phyloP scores from a whole-genome alignment of 2,329 filamentous ascomycete genomes.

The Aspergillus sp. region DNA sequence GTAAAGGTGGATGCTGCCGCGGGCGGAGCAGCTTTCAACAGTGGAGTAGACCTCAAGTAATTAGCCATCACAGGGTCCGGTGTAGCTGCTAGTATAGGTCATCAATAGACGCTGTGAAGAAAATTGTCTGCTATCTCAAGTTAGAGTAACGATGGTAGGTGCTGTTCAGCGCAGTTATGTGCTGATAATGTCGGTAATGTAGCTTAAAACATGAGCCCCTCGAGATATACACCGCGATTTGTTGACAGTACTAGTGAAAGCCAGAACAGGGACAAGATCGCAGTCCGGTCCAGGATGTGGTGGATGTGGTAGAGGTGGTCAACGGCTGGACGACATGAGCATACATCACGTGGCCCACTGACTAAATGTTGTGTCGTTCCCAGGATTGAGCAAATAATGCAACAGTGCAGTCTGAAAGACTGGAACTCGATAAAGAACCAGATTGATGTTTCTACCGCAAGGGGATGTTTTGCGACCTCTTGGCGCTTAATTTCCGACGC shows the following conservation, averaged over 20 bases:
- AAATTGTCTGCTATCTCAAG: not conserved
- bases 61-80: not conserved
- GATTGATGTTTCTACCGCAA: not conserved
- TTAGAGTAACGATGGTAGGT: not conserved
- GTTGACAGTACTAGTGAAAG: too few relatives aligned
- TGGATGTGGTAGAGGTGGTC: too few relatives aligned
- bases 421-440: not conserved
- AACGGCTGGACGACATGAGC: not conserved
- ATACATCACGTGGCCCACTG: not conserved
- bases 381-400: not conserved
- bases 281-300: too few relatives aligned
- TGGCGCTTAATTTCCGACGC: not conserved
- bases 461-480: too few relatives aligned
- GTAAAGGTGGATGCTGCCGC: constrained; percentile 42
- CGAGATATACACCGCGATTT: too few relatives aligned
- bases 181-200: not conserved
- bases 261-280: too few relatives aligned
- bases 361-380: not conserved
- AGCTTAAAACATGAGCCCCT: not conserved
- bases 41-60: constrained; percentile 30
- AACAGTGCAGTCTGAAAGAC: not conserved
- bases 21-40: constrained; percentile 35
- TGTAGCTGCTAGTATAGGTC: not conserved
- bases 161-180: not conserved
- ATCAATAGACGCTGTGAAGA: not conserved